phyloP scores from a whole-genome alignment of 169 alveolate species.

The Plasmodium billcollinsi region DNA sequence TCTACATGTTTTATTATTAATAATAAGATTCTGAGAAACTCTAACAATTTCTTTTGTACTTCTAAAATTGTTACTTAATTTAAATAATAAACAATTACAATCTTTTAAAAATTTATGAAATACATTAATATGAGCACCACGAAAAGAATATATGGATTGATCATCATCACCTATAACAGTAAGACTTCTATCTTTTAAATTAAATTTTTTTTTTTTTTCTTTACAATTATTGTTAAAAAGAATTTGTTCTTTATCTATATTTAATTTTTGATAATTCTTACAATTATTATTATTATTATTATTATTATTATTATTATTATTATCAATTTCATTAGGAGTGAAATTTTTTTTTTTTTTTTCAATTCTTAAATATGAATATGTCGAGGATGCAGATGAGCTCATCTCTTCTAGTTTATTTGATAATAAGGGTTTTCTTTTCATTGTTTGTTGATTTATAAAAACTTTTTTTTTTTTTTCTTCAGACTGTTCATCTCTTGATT shows the following conservation, averaged over 20 bases:
- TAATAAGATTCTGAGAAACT: constrained; percentile 65
- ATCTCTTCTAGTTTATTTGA: no score
- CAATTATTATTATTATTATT: background rate
- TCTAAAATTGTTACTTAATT: constrained; percentile 80
- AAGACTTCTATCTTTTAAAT: constrained; percentile 44
- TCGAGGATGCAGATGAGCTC: no score
- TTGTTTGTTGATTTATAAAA: no score
- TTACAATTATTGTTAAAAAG: background rate
- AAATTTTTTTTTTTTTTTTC: no score
- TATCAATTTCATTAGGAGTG: no score
- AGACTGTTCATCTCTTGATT: no score
- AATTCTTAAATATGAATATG: no score
- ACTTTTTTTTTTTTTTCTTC: no score
- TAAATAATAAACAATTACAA: constrained; percentile 33
- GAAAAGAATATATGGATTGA: constrained; percentile 87
- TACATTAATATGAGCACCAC: constrained; percentile 85
- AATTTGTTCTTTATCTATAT: background rate
- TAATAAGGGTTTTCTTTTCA: no score
- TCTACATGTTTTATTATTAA: constrained; percentile 70
- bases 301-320: background rate
- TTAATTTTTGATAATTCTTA: background rate
- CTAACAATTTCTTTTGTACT: constrained; percentile 81
- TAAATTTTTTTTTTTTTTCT: background rate
- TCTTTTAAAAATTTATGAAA: constrained; percentile 74
- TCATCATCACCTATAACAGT: constrained; percentile 89